phyloP scores from a whole-genome alignment of 345 rosid species.

The Geranium rotundifolium region DNA sequence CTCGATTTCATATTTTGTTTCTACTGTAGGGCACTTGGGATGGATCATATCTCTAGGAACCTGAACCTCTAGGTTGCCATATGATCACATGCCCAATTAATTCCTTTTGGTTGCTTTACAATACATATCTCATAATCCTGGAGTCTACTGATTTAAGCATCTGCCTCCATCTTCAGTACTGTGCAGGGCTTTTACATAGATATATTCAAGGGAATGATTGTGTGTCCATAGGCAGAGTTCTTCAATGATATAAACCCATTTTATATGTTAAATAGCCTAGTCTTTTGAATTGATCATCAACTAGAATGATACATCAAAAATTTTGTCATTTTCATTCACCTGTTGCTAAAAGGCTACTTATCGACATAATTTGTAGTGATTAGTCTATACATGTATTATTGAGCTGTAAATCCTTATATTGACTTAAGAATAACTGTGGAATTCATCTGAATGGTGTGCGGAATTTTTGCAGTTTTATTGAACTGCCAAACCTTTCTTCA shows the following conservation, averaged over 20 bases:
- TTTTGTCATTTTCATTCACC: not conserved
- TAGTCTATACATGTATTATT: not conserved
- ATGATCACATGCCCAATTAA: not conserved
- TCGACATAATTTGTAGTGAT: not conserved
- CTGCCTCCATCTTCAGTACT: not conserved
- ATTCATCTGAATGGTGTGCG: too few species aligned
- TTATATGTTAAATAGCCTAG: too few species aligned
- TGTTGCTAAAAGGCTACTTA: too few species aligned
- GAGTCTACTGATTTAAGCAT: not conserved
- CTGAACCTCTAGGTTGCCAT: not conserved
- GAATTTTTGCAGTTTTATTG: conserved; percentile 56
- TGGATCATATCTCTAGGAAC: not conserved
- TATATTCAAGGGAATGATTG: not conserved
- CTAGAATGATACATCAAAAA: not conserved
- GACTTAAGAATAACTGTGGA: not conserved
- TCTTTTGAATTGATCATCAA: not conserved
- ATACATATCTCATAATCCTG: not conserved
- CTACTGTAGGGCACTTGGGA: not conserved
- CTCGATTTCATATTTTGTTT: not conserved
- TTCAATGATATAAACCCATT: too few species aligned
- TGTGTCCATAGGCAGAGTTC: not conserved
- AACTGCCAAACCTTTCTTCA: conserved; percentile 80
- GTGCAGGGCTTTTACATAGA: not conserved
- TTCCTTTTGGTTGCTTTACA: too few species aligned
- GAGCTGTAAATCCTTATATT: not conserved